Percentiles rank a stretch among this genome's conserved stretches.
These are phyloP conservation scores for Xylaria sp. DNA, from an alignment of 2,329 filamentous ascomycete species.

Conservation along the genomic window DNA sequence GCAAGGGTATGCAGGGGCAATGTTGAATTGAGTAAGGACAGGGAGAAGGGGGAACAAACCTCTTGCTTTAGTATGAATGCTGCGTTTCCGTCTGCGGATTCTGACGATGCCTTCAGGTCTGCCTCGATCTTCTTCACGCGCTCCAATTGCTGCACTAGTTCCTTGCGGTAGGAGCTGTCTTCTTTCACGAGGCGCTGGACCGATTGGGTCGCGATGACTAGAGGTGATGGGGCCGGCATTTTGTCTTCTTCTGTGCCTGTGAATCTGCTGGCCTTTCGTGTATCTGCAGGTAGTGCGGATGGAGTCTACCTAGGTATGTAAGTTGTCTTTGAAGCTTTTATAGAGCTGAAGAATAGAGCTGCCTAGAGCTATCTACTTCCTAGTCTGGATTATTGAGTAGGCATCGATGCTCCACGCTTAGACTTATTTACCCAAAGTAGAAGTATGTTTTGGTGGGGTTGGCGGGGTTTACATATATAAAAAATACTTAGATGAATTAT, in stretches of 20 bases:
- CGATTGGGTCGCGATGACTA: conserved; percentile 82
- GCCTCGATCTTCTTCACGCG: conserved; percentile 75
- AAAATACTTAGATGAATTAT: too few relatives aligned
- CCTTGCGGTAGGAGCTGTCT: conserved; percentile 88
- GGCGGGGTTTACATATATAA: conserved; percentile 48
- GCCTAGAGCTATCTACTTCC: conserved; percentile 34
- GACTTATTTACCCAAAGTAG: conserved; percentile 34
- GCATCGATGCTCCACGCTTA: background rate
- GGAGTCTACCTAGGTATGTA: background rate
- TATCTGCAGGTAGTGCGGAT: background rate
- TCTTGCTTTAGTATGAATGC: conserved; percentile 87
- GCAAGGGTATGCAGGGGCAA: background rate
- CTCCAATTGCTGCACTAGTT: conserved; percentile 78
- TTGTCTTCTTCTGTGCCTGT: conserved; percentile 33
- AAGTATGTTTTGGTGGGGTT: conserved; percentile 50
- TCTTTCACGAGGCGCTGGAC: conserved; percentile 90
- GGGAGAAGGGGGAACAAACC: conserved; percentile 60
- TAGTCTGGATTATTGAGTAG: too few relatives aligned
- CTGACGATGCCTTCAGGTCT: conserved; percentile 58
- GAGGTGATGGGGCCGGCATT: conserved; percentile 81
- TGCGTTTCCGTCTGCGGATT: conserved; percentile 71
- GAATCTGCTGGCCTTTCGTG: background rate
- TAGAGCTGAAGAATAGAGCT: conserved; percentile 32
- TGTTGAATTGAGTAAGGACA: background rate
- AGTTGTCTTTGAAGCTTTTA: background rate